Evolutionary conservation across 2,329 filamentous ascomycete genomes (phyloP).

Genomic region (Trichoderma semiorbis): DNA sequence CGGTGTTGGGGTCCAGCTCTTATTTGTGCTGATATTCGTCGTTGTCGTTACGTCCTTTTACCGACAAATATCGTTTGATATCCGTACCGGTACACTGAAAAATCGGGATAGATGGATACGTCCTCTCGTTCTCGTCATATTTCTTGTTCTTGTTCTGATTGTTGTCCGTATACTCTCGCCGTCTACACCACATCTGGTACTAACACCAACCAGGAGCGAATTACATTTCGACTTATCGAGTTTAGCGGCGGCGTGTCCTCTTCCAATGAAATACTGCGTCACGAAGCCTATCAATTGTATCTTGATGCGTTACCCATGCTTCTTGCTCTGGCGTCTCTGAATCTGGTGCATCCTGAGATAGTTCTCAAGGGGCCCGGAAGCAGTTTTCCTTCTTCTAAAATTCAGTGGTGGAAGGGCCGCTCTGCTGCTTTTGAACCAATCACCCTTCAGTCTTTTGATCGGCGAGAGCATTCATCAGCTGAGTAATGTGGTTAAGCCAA

Average conservation of each 20-base stretch:
- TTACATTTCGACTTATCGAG: conserved; percentile 59
- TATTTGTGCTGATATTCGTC: conserved; percentile 37
- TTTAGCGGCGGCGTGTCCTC: conserved; percentile 44
- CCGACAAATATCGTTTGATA: conserved; percentile 24
- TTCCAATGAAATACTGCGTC: background rate
- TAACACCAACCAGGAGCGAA: conserved; percentile 42
- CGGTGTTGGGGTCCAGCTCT: conserved; percentile 37
- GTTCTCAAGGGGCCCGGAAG: conserved; percentile 40
- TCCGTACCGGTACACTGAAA: background rate
- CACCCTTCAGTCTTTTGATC: background rate
- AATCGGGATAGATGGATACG: conserved; percentile 30
- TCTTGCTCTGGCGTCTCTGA: conserved; percentile 40
- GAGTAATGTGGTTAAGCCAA: background rate
- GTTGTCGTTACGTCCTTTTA: conserved; percentile 37
- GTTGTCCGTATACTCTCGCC: conserved; percentile 29
- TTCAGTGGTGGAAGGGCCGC: background rate
- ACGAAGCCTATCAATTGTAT: conserved; percentile 51
- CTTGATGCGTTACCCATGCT: conserved; percentile 56
- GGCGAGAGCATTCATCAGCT: background rate
- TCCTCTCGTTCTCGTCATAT: conserved; percentile 34
- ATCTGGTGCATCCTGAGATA: conserved; percentile 44
- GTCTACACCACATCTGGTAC: background rate
- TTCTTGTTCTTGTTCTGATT: conserved; percentile 35
- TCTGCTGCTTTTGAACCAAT: background rate
- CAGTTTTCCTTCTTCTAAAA: conserved; percentile 35